Percentiles rank a stretch among this genome's conserved stretches.
Evolutionary conservation across 768 basidiomycete genomes (phyloP).

Genomic region (Russula sp.): DNA sequence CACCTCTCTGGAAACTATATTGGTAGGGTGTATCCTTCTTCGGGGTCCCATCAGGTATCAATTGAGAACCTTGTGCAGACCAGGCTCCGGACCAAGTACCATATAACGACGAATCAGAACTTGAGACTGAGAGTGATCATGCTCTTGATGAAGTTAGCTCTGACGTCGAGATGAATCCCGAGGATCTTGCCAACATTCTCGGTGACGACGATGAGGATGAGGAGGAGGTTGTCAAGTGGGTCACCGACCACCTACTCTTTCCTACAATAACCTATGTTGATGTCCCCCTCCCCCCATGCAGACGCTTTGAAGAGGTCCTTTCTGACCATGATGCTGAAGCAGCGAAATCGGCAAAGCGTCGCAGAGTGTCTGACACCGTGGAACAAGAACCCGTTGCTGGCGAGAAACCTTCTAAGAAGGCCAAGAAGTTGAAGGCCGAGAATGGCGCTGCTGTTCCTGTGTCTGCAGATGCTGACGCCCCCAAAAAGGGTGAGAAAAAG

Average conservation of each 20-base stretch:
- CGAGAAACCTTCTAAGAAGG: constrained; percentile 57
- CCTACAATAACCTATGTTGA: constrained; percentile 11
- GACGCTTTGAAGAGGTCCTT: constrained; percentile 72
- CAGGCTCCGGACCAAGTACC: constrained; percentile 53
- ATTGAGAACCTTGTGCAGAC: constrained; percentile 40
- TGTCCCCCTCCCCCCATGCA: constrained; percentile 31
- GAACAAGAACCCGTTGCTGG: constrained; percentile 41
- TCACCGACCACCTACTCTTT: constrained; percentile 14
- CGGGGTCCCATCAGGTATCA: not conserved
- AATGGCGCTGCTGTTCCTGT: constrained; percentile 45
- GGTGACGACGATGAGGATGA: constrained; percentile 41
- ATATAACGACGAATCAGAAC: constrained; percentile 49
- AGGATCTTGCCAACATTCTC: constrained; percentile 50
- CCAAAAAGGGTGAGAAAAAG: constrained; percentile 40
- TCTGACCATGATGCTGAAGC: constrained; percentile 38
- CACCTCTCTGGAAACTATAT: constrained; percentile 86
- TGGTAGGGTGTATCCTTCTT: constrained; percentile 43
- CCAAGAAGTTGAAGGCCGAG: constrained; percentile 72
- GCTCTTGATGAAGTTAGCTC: constrained; percentile 76
- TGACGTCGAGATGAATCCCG: constrained; percentile 73
- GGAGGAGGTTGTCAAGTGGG: constrained; percentile 44
- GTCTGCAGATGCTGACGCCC: constrained; percentile 30
- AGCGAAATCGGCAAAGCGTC: constrained; percentile 56
- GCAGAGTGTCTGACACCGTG: constrained; percentile 58
- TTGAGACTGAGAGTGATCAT: constrained; percentile 58